Percentiles rank a stretch among this genome's conserved stretches.
Evolutionary conservation across 2,329 filamentous ascomycete genomes (phyloP).

Genomic region (Botrytis byssoidea): DNA sequence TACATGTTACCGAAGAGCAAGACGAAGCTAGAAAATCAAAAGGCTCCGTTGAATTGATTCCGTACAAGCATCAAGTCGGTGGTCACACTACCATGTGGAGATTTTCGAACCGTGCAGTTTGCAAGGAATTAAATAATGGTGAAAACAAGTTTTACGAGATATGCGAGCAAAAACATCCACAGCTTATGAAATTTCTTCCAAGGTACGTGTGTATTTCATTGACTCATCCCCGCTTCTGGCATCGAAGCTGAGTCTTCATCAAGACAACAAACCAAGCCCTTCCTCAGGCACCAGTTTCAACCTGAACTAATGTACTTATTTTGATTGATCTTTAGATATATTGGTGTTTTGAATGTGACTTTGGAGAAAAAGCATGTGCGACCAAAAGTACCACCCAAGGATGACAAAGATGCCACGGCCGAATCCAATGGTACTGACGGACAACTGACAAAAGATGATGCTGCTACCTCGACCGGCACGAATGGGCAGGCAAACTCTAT

Average conservation of each 20-base stretch:
- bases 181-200: conserved; percentile 86
- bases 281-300: conserved; percentile 5
- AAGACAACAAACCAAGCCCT: conserved; percentile 24
- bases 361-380: conserved; percentile 77
- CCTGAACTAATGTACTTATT: conserved; percentile 28
- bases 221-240: conserved; percentile 34
- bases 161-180: conserved; percentile 85
- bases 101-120: conserved; percentile 91
- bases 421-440: conserved; percentile 24
- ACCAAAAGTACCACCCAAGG: conserved; percentile 56
- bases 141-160: conserved; percentile 99
- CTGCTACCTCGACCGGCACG: background rate
- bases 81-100: conserved; percentile 96
- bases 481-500: conserved; percentile 25
- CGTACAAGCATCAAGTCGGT: conserved; percentile 95
- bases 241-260: conserved; percentile 33
- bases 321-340: conserved; percentile 63
- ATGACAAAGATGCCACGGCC: conserved; percentile 44
- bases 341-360: conserved; percentile 93
- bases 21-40: conserved; percentile 54
- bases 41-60: conserved; percentile 91
- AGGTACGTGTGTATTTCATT: conserved; percentile 53
- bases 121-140: conserved; percentile 96
- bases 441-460: conserved; percentile 26
- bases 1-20: conserved; percentile 53